phyloP scores from a whole-genome alignment of 208 protist genomes.

The Crithidia bombi region DNA sequence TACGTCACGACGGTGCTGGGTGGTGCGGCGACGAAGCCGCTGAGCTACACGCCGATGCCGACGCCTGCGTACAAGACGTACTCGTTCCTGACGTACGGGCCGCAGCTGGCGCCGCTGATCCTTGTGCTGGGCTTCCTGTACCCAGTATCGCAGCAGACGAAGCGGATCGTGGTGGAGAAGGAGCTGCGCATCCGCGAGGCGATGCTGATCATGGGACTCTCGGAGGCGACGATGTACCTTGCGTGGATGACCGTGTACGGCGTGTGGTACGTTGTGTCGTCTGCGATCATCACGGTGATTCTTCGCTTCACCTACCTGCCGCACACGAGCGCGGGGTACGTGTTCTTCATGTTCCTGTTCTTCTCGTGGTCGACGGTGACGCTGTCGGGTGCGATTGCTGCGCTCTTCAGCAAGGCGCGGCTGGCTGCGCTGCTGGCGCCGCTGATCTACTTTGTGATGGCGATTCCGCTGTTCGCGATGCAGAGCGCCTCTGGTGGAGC shows the following conservation, averaged over 20 bases:
- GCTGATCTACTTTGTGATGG: conserved; percentile 70
- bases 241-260: conserved; percentile 65
- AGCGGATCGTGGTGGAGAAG: conserved; percentile 85
- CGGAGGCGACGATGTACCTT: conserved; percentile 60
- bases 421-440: conserved; percentile 64
- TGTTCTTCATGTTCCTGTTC: conserved; percentile 73
- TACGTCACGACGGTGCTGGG: conserved; percentile 39
- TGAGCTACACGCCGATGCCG: conserved; percentile 46
- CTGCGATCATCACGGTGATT: conserved; percentile 61
- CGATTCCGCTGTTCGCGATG: conserved; percentile 68
- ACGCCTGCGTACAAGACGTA: conserved; percentile 49
- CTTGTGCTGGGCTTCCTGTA: conserved; percentile 83
- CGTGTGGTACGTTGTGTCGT: conserved; percentile 53
- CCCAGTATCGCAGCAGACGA: conserved; percentile 76
- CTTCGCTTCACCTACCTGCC: conserved; percentile 57
- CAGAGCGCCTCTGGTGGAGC: conserved; percentile 30
- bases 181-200: conserved; percentile 81
- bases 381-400: conserved; percentile 55
- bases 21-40: conserved; percentile 24
- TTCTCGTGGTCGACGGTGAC: conserved; percentile 57
- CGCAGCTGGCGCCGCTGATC: conserved; percentile 59
- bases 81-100: conserved; percentile 53
- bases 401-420: conserved; percentile 79
- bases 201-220: conserved; percentile 89
- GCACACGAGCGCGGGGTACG: conserved; percentile 44